Evolutionary conservation across 2,329 filamentous ascomycete species (phyloP), one percentile per base, ranked within the genome.

Genomic region (Thielaviopsis populi): DNA sequence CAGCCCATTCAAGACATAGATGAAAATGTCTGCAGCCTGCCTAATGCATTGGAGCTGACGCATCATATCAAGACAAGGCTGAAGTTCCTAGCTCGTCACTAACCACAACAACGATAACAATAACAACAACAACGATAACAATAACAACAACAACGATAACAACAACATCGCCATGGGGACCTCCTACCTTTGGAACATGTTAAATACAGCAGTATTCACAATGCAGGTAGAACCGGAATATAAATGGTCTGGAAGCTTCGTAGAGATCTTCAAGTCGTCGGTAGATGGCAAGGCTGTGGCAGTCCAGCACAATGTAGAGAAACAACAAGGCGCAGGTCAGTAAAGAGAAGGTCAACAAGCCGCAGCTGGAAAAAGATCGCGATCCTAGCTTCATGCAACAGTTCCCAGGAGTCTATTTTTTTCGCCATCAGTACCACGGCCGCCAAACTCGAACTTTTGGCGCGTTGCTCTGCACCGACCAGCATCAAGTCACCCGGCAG

Each of bases 361-460:
- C 42, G 17, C 6, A 46, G 42, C 4, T 19, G 42, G n/a, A 19
- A 33, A 56, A 19, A 56, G 24, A 56, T 65, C 43, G 42, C 61
- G 64, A 61, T 43, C 54, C 11, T 22, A 53, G 53, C 60, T 63
- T 59, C 46, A 41, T 33, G 27, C 50, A 10, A 50, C 33, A 33
- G 30, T 19, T 42, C 43, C 50, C 37, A 59, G 15, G 24, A 15
- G 13, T 46, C 50, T 15, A 41, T 63, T 60, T 56, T 33, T 62
- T 58, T 63, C 40, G 59, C 66, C 68, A 46, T 41, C 59, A 62
- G 54, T 64, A 37, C 33, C 33, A 37, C 33, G 33, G 33, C 33
- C 8, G 60, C 63, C 41, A 66, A 58, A 50, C 54, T 42, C 58
- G 10, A 8, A 13, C 30, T 27, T 59, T 59, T 56, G 41, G 62